These are phyloP conservation scores for Letharia columbiana DNA, from an alignment of 495 filamentous ascomycete genomes.

Conservation along the genomic window DNA sequence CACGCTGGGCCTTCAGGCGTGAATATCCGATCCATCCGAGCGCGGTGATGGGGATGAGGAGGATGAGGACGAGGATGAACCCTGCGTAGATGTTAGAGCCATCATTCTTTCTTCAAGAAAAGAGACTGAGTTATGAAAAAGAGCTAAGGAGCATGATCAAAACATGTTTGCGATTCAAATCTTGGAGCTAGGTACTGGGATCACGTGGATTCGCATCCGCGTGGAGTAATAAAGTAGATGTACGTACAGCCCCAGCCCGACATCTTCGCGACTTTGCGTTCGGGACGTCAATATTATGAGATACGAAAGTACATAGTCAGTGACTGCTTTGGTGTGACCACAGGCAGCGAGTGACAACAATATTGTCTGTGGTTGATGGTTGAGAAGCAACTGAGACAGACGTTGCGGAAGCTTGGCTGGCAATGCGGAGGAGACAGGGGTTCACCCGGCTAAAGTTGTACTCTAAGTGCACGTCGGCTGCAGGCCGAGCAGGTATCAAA, in stretches of 20 bases:
- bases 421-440: background rate
- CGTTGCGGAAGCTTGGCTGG: background rate
- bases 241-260: constrained; percentile 21
- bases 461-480: background rate
- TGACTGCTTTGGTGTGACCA: background rate
- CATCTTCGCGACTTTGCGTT: constrained; percentile 16
- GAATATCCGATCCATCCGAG: constrained; percentile 47
- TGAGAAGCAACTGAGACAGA: constrained; percentile 6
- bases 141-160: background rate
- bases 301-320: background rate
- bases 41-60: constrained; percentile 38
- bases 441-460: background rate
- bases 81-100: background rate
- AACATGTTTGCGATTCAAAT: background rate
- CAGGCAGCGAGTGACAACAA: background rate
- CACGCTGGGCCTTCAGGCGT: constrained; percentile 50
- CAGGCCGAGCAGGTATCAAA: background rate
- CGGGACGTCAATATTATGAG: constrained; percentile 5
- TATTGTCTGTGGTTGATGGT: background rate
- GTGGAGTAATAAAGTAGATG: background rate
- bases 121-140: background rate
- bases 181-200: background rate
- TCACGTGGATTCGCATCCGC: background rate
- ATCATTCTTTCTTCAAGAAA: background rate
- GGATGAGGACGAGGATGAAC: constrained; percentile 35